phyloP scores from a whole-genome alignment of 2,329 filamentous ascomycete genomes.

The Fusarium pseudograminearum region DNA sequence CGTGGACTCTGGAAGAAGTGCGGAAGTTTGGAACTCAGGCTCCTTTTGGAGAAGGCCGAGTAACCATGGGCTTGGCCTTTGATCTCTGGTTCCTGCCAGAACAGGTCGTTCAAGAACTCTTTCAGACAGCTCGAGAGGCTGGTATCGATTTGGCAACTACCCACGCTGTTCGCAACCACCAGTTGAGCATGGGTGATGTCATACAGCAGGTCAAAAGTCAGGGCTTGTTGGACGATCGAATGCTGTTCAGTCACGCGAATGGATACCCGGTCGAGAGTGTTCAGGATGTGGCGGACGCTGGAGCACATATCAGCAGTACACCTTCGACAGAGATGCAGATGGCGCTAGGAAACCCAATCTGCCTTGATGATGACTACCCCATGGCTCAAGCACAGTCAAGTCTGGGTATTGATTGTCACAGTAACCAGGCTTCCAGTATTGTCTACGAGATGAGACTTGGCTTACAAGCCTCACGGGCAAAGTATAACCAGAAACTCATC shows the following conservation, averaged over 20 bases:
- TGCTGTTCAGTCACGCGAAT: constrained; percentile 19
- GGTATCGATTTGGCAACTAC: constrained; percentile 5
- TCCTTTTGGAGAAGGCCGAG: not conserved
- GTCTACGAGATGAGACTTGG: constrained; percentile 17
- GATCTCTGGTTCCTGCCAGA: constrained; percentile 20
- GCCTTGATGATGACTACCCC: constrained; percentile 1
- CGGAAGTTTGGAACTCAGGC: not conserved
- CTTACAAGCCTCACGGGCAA: constrained; percentile 1
- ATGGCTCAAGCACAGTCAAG: constrained; percentile 4
- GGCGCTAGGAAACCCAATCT: constrained; percentile 8
- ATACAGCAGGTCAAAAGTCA: constrained; percentile 7
- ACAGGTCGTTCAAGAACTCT: not conserved
- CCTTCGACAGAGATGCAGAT: constrained; percentile 31
- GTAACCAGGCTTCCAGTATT: constrained; percentile 14
- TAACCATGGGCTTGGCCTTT: constrained; percentile 23
- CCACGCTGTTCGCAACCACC: constrained; percentile 2
- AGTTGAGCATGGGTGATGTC: not conserved
- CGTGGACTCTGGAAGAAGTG: not conserved
- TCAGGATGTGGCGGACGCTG: not conserved
- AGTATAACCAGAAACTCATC: not conserved
- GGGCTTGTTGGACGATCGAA: not conserved
- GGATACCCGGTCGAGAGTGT: not conserved
- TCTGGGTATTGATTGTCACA: constrained; percentile 16
- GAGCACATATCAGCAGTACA: constrained; percentile 11
- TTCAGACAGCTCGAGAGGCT: not conserved